Evolutionary conservation across 345 rosid species (phyloP), one percentile per base, ranked within the genome.

Genomic region (Salix suchowensis): DNA sequence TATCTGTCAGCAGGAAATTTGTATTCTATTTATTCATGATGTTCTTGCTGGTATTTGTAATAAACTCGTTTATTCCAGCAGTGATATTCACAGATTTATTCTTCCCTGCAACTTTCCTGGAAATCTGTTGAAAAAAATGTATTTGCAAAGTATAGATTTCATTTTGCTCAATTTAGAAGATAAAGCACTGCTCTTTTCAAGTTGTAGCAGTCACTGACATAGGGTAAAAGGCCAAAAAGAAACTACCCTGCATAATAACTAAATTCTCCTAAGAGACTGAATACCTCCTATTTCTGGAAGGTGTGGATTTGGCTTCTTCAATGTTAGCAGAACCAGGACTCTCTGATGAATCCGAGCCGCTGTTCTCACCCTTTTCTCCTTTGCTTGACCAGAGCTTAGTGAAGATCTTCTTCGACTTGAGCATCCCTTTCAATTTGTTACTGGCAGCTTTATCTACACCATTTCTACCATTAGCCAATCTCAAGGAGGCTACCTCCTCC

Each of bases 271-370:
- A 89, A 64, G 98, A 93, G 67, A 91, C 97, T 30, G 94, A 91
- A 61, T 84, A 78, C 83, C 94, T 90, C 84, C 91, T 82, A 70
- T 88, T 89, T 80, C 91, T 87, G 7, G 93, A 90, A 72, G 93
- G 92, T 28, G 93, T 91, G 3, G 81, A 86, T 36, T 90, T 90
- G 4, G 78, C 83, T 46, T 85, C 87, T 68, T 90, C 98, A 0
- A 87, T 85, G 26, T 83, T 84, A 48, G 86, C 82, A 39, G 94
- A 91, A 54, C 89, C 94, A 28, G 87, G 85, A 71, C 92, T 85
- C 42, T 87, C 98, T 0, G 97, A 89, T 6, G 98, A 93, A 75
- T 91, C 98, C 2, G 98, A 93, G 12, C 96, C 93, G 40, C 92
- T 85, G 40, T 82, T 86, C 73, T 89, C 91, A 10, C 85, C 89